phyloP scores from a whole-genome alignment of 2,329 filamentous ascomycete species.

The Pseudogymnoascus sp. region DNA sequence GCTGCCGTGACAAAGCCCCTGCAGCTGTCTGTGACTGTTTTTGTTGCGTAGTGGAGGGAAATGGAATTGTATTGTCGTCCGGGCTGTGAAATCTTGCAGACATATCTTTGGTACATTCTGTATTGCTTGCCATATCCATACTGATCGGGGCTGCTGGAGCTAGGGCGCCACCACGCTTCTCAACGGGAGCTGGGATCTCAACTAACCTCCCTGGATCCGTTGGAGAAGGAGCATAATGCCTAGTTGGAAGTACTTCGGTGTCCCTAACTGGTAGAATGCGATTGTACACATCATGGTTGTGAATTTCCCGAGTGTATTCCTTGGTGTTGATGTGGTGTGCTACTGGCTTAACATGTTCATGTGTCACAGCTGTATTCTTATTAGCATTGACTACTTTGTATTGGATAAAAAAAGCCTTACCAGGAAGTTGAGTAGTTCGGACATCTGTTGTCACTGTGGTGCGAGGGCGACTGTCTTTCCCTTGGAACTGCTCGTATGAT shows the following conservation, averaged over 20 bases:
- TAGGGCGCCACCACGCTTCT: background rate
- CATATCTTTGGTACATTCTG: background rate
- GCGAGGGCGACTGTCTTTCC: background rate
- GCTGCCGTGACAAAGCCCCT: background rate
- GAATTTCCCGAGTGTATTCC: constrained; percentile 42
- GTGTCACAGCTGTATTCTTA: constrained; percentile 35
- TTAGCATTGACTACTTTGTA: background rate
- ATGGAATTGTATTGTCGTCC: background rate
- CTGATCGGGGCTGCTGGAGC: background rate
- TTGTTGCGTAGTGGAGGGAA: background rate
- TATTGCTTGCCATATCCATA: background rate
- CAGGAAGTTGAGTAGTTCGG: constrained; percentile 1
- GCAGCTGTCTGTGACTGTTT: background rate
- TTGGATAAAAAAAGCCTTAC: background rate
- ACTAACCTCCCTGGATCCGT: constrained; percentile 34
- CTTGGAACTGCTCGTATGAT: background rate
- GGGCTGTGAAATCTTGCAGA: background rate
- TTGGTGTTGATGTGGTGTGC: constrained; percentile 40
- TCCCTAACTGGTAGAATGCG: constrained; percentile 44
- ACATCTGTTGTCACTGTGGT: background rate
- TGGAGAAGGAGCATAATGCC: constrained; percentile 34
- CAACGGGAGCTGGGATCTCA: constrained; percentile 36
- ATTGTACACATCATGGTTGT: constrained; percentile 44
- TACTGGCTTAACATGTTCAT: constrained; percentile 38
- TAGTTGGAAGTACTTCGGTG: constrained; percentile 42